These are phyloP conservation scores for Pilasporangium apinafurcum DNA, from an alignment of 352 stramenopile genomes.

Conservation along the genomic window DNA sequence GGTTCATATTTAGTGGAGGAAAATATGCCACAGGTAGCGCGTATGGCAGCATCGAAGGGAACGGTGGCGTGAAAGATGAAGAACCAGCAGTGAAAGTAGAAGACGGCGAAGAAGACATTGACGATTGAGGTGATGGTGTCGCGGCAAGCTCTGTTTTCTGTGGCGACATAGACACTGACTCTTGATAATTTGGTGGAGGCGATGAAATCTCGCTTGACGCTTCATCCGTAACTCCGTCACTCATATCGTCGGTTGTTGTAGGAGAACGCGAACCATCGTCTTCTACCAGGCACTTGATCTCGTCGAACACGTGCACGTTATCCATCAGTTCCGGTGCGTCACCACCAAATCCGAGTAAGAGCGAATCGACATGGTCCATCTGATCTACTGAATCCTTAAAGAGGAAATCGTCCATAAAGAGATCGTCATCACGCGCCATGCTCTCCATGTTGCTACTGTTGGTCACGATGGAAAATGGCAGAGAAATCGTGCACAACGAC, in stretches of 20 bases:
- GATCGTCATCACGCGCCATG: constrained; percentile 6
- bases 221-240: constrained; percentile 24
- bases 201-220: constrained; percentile 41
- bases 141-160: neutral
- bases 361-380: constrained; percentile 33
- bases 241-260: constrained; percentile 35
- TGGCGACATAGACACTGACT: constrained; percentile 13
- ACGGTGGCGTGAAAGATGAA: no score
- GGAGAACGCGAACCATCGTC: constrained; percentile 19
- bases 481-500: no score
- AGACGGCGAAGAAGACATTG: neutral
- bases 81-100: constrained; percentile 10
- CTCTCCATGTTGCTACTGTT: neutral
- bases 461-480: no score
- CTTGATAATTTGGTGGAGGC: constrained; percentile 27
- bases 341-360: constrained; percentile 24
- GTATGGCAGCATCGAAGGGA: constrained; percentile 48
- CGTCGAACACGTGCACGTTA: constrained; percentile 10
- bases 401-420: constrained; percentile 47
- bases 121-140: neutral
- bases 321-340: constrained; percentile 17
- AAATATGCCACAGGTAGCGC: constrained; percentile 64
- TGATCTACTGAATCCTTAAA: constrained; percentile 25
- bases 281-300: neutral
- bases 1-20: constrained; percentile 25